Conservation (phyloP, 352 stramenopile species). For the Pythium aristosporum region DNA sequence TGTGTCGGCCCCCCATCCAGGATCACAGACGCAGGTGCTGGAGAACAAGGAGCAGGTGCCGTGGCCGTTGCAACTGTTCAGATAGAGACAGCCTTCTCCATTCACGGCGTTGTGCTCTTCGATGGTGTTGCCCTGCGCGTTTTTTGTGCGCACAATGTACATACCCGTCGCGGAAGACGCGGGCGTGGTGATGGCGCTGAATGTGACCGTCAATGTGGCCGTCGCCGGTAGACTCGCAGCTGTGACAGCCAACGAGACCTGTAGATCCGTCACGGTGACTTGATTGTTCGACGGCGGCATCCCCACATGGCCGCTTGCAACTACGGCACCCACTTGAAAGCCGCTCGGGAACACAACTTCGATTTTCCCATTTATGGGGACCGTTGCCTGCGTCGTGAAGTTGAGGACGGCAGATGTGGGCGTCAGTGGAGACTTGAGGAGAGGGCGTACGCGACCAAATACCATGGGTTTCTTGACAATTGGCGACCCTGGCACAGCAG, state of each 20-base stretch:
- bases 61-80: constrained; percentile 86
- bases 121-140: constrained; percentile 41
- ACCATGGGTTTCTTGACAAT: constrained; percentile 66
- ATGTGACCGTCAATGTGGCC: constrained; percentile 34
- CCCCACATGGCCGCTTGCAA: constrained; percentile 30
- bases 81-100: constrained; percentile 57
- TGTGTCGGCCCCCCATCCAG: constrained; percentile 51
- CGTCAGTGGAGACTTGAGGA: constrained; percentile 36
- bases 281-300: constrained; percentile 37
- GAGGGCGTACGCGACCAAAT: constrained; percentile 49
- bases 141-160: constrained; percentile 55
- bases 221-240: constrained; percentile 31
- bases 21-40: constrained; percentile 59
- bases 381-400: constrained; percentile 37
- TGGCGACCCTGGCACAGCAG: constrained; percentile 42
- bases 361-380: constrained; percentile 43
- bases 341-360: constrained; percentile 51
- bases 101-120: constrained; percentile 52
- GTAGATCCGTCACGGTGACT: constrained; percentile 28
- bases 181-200: constrained; percentile 55
- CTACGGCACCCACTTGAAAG: constrained; percentile 32
- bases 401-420: constrained; percentile 40
- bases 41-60: constrained; percentile 72
- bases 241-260: constrained; percentile 38
- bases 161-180: constrained; percentile 36